Conservation (phyloP, 192 early-diverging fungal species). For the Spizellomyces sp. region DNA sequence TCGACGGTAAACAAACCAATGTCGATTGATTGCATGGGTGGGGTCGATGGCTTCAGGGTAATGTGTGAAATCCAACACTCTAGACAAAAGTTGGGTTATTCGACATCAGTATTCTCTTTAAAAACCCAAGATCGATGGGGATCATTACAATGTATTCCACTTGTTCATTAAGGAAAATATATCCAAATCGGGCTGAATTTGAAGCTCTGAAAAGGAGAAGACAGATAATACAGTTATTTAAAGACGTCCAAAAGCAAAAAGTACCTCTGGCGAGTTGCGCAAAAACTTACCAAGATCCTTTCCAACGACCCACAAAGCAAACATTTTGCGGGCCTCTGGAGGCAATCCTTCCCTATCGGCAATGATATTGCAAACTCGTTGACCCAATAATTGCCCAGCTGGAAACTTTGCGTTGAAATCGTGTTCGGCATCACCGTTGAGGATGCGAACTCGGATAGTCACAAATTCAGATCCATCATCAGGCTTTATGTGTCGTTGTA, state of each 20-base stretch:
- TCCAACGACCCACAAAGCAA: slow-evolving; percentile 58
- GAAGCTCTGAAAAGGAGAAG: slow-evolving; percentile 42
- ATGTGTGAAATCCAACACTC: slow-evolving; percentile 62
- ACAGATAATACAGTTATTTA: not conserved
- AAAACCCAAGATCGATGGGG: not conserved
- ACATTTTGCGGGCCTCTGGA: slow-evolving; percentile 33
- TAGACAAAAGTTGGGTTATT: slow-evolving; percentile 5
- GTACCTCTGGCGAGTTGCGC: not conserved
- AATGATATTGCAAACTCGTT: slow-evolving; percentile 46
- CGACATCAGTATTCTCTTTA: not conserved
- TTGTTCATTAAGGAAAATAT: slow-evolving; percentile 50
- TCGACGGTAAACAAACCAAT: slow-evolving; percentile 59
- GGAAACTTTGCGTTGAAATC: slow-evolving; percentile 54
- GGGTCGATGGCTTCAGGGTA: slow-evolving; percentile 54
- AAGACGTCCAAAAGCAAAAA: not conserved
- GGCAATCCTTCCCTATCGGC: slow-evolving; percentile 48
- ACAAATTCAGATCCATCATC: slow-evolving; percentile 43
- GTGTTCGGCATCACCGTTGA: slow-evolving; percentile 53
- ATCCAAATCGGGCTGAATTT: slow-evolving; percentile 51
- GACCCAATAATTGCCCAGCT: slow-evolving; percentile 25
- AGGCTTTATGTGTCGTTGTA: slow-evolving; percentile 48
- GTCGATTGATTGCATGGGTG: slow-evolving; percentile 51
- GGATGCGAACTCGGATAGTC: slow-evolving; percentile 50
- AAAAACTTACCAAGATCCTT: slow-evolving; percentile 55
- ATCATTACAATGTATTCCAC: slow-evolving; percentile 45